phyloP scores from a whole-genome alignment of 2,329 filamentous ascomycete genomes.

The Trichoderma lentiforme region DNA sequence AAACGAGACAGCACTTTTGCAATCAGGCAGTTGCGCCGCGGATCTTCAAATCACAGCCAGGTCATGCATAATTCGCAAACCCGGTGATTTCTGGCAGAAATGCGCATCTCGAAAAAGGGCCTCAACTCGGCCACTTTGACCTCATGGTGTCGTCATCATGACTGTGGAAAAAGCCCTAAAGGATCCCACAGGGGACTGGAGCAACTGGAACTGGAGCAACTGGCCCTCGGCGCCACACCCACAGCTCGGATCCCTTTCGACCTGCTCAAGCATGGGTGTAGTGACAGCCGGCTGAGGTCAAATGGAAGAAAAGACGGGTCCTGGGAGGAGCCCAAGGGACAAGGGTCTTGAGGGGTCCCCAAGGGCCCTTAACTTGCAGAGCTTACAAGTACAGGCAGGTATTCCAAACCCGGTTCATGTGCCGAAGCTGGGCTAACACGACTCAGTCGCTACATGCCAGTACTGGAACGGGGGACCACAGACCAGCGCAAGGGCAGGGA shows the following conservation, averaged over 20 bases:
- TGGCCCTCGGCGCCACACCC: neutral
- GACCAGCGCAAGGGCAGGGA: slow-evolving; percentile 2
- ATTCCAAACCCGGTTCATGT: neutral
- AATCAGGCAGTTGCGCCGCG: neutral
- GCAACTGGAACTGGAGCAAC: neutral
- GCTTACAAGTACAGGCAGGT: neutral
- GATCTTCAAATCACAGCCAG: neutral
- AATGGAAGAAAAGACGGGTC: neutral
- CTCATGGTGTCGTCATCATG: slow-evolving; percentile 13
- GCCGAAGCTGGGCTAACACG: neutral
- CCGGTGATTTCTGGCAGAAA: slow-evolving; percentile 4
- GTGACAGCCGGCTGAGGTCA: slow-evolving; percentile 12
- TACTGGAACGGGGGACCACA: neutral
- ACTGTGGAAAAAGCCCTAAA: neutral
- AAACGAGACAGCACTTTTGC: neutral
- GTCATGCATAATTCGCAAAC: neutral
- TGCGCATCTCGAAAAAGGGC: slow-evolving; percentile 1
- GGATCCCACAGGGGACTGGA: neutral
- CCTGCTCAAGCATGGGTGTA: neutral
- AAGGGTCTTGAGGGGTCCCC: neutral
- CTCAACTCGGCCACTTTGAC: slow-evolving; percentile 1
- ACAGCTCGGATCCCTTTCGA: neutral
- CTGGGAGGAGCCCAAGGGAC: neutral
- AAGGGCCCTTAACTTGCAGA: neutral
- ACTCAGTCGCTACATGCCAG: neutral